Evolutionary conservation across 2,329 filamentous ascomycete species (phyloP).

Genomic region (Pseudogymnoascus sp.): DNA sequence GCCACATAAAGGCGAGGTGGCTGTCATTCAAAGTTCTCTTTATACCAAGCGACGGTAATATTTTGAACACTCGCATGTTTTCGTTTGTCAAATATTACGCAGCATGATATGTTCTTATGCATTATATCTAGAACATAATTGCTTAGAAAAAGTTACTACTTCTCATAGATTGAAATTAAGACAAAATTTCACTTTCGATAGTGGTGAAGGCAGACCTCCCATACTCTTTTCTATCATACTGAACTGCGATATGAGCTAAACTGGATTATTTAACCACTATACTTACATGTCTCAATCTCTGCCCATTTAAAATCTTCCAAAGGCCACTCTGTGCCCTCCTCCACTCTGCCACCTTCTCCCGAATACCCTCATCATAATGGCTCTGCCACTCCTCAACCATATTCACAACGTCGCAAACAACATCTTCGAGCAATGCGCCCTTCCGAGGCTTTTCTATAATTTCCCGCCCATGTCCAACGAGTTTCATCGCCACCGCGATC

Average conservation of each 20-base stretch:
- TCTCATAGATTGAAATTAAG: neutral
- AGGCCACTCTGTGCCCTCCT: constrained; percentile 1
- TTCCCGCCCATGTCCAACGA: constrained; percentile 7
- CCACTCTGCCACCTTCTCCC: constrained; percentile 14
- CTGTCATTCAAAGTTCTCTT: constrained; percentile 7
- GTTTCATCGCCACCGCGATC: constrained; percentile 11
- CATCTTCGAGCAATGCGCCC: neutral
- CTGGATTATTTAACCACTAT: too few relatives aligned
- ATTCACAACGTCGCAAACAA: neutral
- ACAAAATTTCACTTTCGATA: neutral
- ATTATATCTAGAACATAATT: neutral
- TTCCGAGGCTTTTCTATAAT: neutral
- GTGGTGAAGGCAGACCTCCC: neutral
- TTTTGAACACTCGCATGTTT: neutral
- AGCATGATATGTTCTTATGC: neutral
- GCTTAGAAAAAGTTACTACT: neutral
- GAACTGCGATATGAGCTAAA: neutral
- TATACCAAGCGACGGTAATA: neutral
- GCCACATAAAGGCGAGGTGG: constrained; percentile 9
- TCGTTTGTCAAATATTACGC: neutral
- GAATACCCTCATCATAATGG: constrained; percentile 11
- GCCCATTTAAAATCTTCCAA: constrained; percentile 9
- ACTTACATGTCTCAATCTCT: too few relatives aligned
- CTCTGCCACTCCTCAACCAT: constrained; percentile 12
- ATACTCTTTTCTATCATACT: neutral